Evolutionary conservation across 2,329 filamentous ascomycete species (phyloP), one percentile per base, ranked within the genome.

Genomic region (Zarea fungicola): DNA sequence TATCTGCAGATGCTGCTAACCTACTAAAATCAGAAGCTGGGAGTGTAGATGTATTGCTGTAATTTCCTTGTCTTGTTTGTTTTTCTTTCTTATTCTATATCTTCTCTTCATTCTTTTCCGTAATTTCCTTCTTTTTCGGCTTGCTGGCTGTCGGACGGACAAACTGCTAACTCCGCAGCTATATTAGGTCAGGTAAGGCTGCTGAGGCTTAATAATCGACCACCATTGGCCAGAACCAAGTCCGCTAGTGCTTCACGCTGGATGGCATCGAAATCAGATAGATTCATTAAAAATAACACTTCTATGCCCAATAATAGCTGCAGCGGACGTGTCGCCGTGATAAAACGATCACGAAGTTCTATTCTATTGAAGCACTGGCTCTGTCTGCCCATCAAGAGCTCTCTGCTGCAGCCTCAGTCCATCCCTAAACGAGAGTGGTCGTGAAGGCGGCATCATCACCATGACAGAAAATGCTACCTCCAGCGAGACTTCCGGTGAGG

Each of bases 141-240:
- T 23, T 29, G 26, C 26, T 13, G 13, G 26, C 26, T 29, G 26
- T 29, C 26, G 13, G 26, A 7, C 7, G 13, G 26, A 13, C 26
- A 7, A 29, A 5, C 18, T 40, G n/a, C 9, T 47, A 47, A 41
- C 26, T 39, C 44, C 44, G 45, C n/a, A 48, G 14, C n/a, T 3
- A 14, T 8, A 28, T 10, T 4, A 25, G n/a, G 34, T 25, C 26
- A 7, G 7, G 34, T 35, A 48, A 41, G 36, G 45, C 45, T 48
- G 45, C 40, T 19, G 14, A 26, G 19, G 45, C 45, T 48, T 48
- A 48, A 48, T 48, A 48, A 48, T 48, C 45, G 19, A 36, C 21
- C 36, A 21, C 28, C 22, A 22, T 22, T 19, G 36, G 29, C 26
- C 35, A 26, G 35, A 35, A 25, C 29, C 16, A 34, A n/a, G 35